Evolutionary conservation across 1,139 yeast species (phyloP), one percentile per base, ranked within the genome.

Genomic region (Taphrina deformans): DNA sequence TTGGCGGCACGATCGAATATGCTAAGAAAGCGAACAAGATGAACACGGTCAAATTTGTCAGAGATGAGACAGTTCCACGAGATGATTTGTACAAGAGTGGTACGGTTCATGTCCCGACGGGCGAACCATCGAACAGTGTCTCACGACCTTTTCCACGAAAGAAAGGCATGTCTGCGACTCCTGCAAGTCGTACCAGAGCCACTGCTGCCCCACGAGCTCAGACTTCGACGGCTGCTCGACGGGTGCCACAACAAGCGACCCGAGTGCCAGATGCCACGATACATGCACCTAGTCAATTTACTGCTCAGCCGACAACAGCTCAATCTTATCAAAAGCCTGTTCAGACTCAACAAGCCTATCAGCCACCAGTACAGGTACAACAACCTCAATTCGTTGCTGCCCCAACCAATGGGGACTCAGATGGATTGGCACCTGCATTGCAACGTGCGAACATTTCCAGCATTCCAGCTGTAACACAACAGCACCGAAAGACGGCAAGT

Each of bases 31-130:
- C 97, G 0, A 96, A 96, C 2, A 79, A 79, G 72, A 78, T 82
- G 68, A 93, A 90, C 67, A 76, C 83, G 2, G 87, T 95, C 69
- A 92, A 89, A 75, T 84, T 88, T 71, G 83, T 81, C 55, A 74
- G 80, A 55, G 87, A 86, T 64, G 80, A 79, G 40, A 76, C 85
- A 9, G 86, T 88, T 1, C 91, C 95, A 3, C 74, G 82, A 68
- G 82, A 88, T 55, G 99, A 93, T 75, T 69, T 78, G 12, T 95
- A 95, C 78, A 95, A 93, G 78, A 89, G 97, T 2, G 90, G 96
- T 69, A 84, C 90, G 0, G 93, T 95, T 31, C 85, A 85, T 44
- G 97, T 90, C 14, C 84, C 85, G 53, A 83, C 83, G 52, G 99
- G 99, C 9, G 80, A 83, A 69, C 91, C 97, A 6, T 85, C 89